These are phyloP conservation scores for Wallacemonas collosoma DNA, from an alignment of 208 protist species.

Conservation along the genomic window DNA sequence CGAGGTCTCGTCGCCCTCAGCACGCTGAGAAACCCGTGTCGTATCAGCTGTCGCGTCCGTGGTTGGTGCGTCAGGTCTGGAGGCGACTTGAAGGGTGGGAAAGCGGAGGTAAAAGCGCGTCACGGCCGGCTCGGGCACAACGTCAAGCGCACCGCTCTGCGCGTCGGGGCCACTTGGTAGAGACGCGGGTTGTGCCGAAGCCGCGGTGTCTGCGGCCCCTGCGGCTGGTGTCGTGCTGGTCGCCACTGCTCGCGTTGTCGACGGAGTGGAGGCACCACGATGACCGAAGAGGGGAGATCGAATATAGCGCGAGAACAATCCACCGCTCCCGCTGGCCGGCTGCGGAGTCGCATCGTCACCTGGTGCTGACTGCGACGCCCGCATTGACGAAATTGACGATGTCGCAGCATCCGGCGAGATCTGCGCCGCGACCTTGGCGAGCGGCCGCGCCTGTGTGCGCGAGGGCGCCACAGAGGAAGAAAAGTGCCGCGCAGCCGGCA, in stretches of 20 bases:
- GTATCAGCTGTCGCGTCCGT: background rate
- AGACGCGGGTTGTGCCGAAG: background rate
- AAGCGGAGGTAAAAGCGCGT: constrained; percentile 6
- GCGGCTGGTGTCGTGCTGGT: too few relatives aligned
- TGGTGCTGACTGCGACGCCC: too few relatives aligned
- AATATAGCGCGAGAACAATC: background rate
- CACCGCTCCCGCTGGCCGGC: background rate
- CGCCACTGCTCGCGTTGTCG: too few relatives aligned
- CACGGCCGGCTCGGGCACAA: background rate
- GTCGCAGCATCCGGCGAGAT: too few relatives aligned
- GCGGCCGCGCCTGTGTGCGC: background rate
- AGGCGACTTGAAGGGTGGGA: background rate
- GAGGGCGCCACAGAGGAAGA: background rate
- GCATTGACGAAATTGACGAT: too few relatives aligned
- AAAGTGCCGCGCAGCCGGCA: constrained; percentile 27
- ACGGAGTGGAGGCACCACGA: background rate
- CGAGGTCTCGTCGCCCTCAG: too few relatives aligned
- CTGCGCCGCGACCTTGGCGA: too few relatives aligned
- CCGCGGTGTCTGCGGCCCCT: background rate
- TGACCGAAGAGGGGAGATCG: background rate
- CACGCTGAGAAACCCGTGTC: background rate
- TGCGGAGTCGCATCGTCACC: too few relatives aligned
- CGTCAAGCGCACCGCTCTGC: background rate
- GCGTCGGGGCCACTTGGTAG: background rate
- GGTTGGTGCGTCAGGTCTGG: background rate